Evolutionary conservation across 2,329 filamentous ascomycete genomes (phyloP), one percentile per base, ranked within the genome.

Genomic region (Aureobasidium sp.): DNA sequence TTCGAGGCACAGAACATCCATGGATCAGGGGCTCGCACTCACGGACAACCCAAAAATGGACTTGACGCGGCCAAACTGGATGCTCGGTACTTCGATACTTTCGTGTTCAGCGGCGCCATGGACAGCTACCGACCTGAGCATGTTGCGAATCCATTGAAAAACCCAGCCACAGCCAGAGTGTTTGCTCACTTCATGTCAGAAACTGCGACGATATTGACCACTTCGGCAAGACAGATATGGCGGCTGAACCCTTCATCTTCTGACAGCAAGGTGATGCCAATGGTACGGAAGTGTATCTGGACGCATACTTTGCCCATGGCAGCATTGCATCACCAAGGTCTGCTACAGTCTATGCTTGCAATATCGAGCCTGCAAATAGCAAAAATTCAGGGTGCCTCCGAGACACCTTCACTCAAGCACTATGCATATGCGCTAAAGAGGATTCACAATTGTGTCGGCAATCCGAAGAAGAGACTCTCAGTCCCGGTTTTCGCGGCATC

Each of bases 121-220:
- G 74, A 75, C 29, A 67, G 70, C 4, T 80, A 80, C 63, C 71
- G 70, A 37, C 71, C 76, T 2, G 77, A 80, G 64, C 70, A 74
- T 64, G 74, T 74, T 54, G 78, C 78, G 10, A 80, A 76, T 40
- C 92, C 94, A 33, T 76, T 96, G 29, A 89, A 86, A 66, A 90
- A 96, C 65, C 82, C 84, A 2, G 86, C 87, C 64, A 93, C 90
- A 11, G 87, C 90, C 15, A 82, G 86, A 31, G 85, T 96, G 7
- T 97, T 97, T 71, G 87, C 87, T 71, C 91, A 97, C 73, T 97
- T 96, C 71, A 85, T 97, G 49, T 88, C 90, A 66, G 87, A 94
- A 7, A 95, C 91, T 2, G 92, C 88, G 0, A 89, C 91, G 0
- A 88, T 84, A 65, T 83, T 97, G 69, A 95, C 92, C 1, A 81